phyloP scores from a whole-genome alignment of 176 grass and related monocot species.

The Musa acuminata region DNA sequence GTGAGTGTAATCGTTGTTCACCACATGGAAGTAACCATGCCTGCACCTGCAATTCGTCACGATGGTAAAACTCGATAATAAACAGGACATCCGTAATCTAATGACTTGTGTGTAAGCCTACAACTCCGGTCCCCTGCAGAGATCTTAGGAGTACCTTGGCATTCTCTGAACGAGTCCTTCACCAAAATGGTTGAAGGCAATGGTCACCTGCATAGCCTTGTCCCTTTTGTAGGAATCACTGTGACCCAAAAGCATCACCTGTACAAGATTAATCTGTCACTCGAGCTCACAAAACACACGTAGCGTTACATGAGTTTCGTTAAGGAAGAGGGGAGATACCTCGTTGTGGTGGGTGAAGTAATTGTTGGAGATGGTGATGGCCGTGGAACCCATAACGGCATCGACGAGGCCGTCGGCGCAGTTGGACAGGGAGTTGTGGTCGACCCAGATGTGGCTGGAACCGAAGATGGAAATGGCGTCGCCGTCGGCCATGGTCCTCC shows the following conservation, averaged over 20 bases:
- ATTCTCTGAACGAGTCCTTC: constrained; percentile 1
- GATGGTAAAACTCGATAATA: too few relatives aligned
- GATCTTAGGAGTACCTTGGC: neutral
- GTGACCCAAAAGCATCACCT: constrained; percentile 2
- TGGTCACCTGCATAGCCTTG: constrained; percentile 4
- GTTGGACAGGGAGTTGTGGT: constrained; percentile 8
- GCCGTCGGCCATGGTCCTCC: constrained; percentile 1
- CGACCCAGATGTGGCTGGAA: constrained; percentile 6
- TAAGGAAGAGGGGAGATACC: neutral
- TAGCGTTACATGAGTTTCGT: neutral
- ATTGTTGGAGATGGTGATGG: constrained; percentile 4
- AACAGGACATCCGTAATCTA: too few relatives aligned
- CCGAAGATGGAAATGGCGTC: constrained; percentile 2
- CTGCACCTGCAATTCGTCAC: neutral
- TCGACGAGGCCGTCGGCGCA: neutral
- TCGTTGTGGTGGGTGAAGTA: neutral
- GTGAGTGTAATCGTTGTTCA: constrained; percentile 3
- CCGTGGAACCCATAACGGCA: constrained; percentile 1
- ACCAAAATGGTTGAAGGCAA: neutral
- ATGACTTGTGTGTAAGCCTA: too few relatives aligned
- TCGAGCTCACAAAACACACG: neutral
- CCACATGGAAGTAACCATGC: neutral
- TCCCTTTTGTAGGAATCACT: neutral
- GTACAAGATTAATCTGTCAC: neutral
- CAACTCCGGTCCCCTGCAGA: too few relatives aligned